Base-by-base conservation (phyloP, 331 rosid species). In the Pyrus hybrid region DNA sequence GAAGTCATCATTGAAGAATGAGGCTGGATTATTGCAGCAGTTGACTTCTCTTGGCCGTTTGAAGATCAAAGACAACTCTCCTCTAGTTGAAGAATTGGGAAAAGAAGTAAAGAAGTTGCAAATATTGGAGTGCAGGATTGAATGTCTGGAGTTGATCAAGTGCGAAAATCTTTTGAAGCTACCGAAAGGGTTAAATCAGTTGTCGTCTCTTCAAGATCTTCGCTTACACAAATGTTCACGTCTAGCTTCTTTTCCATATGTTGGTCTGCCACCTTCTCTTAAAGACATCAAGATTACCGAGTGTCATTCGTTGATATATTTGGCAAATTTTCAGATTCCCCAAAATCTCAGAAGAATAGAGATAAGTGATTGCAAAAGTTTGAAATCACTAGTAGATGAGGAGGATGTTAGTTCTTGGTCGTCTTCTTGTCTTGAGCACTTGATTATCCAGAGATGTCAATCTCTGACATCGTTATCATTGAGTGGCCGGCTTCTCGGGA, bases 181-280 rank as follows among this genome's bases (percentile, higher is more conserved):
- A 4, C 67, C 66, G 23, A 49, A 72, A 72, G 37, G 76, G 5
- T 14, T 58, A 13, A 9, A 58, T 9, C 54, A 58, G 35, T 4
- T 72, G 13, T 35, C 26, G 12, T 72, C 33, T 16, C 76, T 72
- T 58, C 57, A 23, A 22, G 13, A 58, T 68, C 56, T 58, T 4
- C 3, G 0, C 6, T 4, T 72, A 58, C 6, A 1, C 3, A 0
- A 1, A 0, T 72, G 76, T 25, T 3, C 76, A 72, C 1, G 25
- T 72, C 21, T 74, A 56, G 70, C 8, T 58, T 74, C 68, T 43
- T 30, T 82, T 22, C 75, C 83, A 21, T 16, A 78, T 43, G 70
- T 10, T 54, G 37, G 23, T 70, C 53, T 75, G 63, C 80, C 66
- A 56, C 23, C 23, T 17, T 74, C 56, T 75, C 82, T 82, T 10